These are phyloP conservation scores for Dimocarpus longan DNA, from an alignment of 345 rosid genomes.

Conservation along the genomic window DNA sequence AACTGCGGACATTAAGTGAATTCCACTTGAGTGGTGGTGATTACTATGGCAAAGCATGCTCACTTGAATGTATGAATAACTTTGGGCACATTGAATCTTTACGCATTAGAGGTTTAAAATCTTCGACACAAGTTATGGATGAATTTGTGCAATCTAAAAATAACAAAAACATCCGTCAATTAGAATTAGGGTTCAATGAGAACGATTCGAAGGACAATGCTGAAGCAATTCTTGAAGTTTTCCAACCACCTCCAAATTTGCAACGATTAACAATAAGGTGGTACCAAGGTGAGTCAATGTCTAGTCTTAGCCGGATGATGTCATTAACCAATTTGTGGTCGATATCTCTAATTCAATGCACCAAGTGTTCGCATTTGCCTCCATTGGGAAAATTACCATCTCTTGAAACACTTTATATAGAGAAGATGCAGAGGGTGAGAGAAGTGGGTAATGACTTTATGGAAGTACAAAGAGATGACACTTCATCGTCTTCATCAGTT, in stretches of 20 bases:
- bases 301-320: not conserved
- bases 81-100: not conserved
- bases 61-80: not conserved
- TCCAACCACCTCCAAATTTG: conserved; percentile 4
- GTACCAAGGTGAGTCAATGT: not conserved
- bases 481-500: not conserved
- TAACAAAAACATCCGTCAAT: too few relatives aligned
- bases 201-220: not conserved
- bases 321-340: not conserved
- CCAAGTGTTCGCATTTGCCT: not conserved
- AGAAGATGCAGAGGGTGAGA: not conserved
- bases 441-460: not conserved
- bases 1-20: not conserved
- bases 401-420: not conserved
- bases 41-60: not conserved
- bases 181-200: too few relatives aligned
- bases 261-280: not conserved
- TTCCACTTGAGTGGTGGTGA: not conserved
- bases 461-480: not conserved
- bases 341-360: not conserved
- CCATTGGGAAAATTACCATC: not conserved
- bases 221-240: not conserved
- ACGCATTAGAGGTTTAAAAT: not conserved
- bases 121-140: not conserved
- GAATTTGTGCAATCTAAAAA: too few relatives aligned